Evolutionary conservation across 2,329 filamentous ascomycete species (phyloP).

Genomic region (Exserohilum rostratum): DNA sequence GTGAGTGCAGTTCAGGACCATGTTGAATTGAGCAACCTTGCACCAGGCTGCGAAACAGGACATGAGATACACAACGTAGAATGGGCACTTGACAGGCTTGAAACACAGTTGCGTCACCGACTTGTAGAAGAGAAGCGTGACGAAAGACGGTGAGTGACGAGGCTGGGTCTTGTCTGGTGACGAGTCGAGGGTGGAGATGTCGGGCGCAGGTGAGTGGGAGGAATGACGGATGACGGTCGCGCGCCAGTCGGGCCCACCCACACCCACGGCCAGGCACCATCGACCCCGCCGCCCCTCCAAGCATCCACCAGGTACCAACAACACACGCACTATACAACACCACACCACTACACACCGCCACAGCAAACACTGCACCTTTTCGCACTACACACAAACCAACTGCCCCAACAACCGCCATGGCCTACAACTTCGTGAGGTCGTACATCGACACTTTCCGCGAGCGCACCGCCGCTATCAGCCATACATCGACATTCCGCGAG

Average conservation of each 20-base stretch:
- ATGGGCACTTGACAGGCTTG: background rate
- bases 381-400: background rate
- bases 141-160: background rate
- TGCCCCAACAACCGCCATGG: slow-evolving; percentile 62
- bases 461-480: slow-evolving; percentile 83
- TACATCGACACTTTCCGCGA: slow-evolving; percentile 92
- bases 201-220: slow-evolving; percentile 4
- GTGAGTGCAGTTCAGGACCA: background rate
- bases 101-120: background rate
- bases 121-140: background rate
- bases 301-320: slow-evolving; percentile 1
- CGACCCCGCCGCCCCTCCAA: slow-evolving; percentile 4
- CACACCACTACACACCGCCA: background rate
- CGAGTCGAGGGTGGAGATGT: background rate
- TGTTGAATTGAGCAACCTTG: background rate
- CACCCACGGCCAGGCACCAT: slow-evolving; percentile 9
- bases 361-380: background rate
- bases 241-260: background rate
- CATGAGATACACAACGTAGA: background rate
- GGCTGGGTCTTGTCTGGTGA: slow-evolving; percentile 1
- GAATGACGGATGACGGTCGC: slow-evolving; percentile 6
- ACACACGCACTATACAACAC: slow-evolving; percentile 4
- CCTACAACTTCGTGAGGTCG: slow-evolving; percentile 78
- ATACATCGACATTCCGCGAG: slow-evolving; percentile 90
- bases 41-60: background rate